Conservation (phyloP, 345 rosid genomes). For the Kernera saxatilis region DNA sequence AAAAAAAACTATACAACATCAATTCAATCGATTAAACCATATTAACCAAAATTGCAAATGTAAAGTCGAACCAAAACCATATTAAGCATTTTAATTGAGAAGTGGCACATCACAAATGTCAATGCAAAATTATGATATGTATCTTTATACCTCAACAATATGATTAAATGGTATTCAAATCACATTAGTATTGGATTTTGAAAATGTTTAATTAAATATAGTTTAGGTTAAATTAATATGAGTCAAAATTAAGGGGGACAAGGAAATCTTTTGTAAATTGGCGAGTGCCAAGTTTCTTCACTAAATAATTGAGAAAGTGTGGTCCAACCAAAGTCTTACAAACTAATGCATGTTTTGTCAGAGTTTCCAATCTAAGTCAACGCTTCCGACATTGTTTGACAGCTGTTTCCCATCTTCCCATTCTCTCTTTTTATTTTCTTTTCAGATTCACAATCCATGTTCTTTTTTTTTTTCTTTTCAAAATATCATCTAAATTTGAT, state of each 20-base stretch:
- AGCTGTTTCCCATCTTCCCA: conserved; percentile 20
- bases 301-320: conserved; percentile 18
- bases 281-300: conserved; percentile 5
- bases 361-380: conserved; percentile 18
- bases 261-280: conserved; percentile 12
- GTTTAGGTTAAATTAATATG: not conserved
- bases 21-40: not conserved
- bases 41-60: not conserved
- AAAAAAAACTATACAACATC: not conserved
- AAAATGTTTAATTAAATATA: not conserved
- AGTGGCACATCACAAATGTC: too few relatives aligned
- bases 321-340: conserved; percentile 28
- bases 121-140: not conserved
- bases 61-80: not conserved
- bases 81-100: too few relatives aligned
- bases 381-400: conserved; percentile 24
- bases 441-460: not conserved
- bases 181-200: not conserved
- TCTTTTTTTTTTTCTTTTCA: not conserved
- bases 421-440: not conserved
- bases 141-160: not conserved
- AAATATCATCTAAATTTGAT: not conserved
- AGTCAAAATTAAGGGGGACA: conserved; percentile 8
- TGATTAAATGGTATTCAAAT: not conserved
- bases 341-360: conserved; percentile 10